Evolutionary conservation across 371 early-diverging fungal species (phyloP).

Genomic region (Apophysomyces elegans): DNA sequence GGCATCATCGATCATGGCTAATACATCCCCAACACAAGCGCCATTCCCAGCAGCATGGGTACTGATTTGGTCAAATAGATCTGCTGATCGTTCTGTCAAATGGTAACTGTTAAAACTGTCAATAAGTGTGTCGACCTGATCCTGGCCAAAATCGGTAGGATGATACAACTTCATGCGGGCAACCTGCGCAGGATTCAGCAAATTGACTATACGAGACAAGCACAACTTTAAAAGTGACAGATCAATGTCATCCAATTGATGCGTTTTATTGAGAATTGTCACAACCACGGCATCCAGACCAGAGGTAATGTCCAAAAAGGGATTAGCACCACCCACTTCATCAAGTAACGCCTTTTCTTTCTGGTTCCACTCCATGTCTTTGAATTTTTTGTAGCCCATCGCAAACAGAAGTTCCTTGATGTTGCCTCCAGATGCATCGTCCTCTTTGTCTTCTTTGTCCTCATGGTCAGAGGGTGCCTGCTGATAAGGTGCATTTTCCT

Average conservation of each 20-base stretch:
- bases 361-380: not conserved
- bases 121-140: constrained; percentile 2
- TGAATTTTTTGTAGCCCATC: constrained; percentile 5
- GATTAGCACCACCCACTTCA: not conserved
- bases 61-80: not conserved
- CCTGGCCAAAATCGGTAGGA: constrained; percentile 4
- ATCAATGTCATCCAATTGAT: constrained; percentile 8
- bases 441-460: not conserved
- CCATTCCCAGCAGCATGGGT: not conserved
- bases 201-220: constrained; percentile 3
- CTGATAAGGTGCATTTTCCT: too few species aligned
- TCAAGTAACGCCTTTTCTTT: constrained; percentile 8
- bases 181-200: constrained; percentile 1
- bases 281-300: not conserved
- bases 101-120: constrained; percentile 3
- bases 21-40: constrained; percentile 6
- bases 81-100: constrained; percentile 1
- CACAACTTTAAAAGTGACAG: constrained; percentile 2
- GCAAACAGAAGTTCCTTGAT: constrained; percentile 4
- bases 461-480: not conserved
- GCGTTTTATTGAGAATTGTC: not conserved
- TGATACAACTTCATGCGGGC: constrained; percentile 2
- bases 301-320: not conserved
- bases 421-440: constrained; percentile 3
- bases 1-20: constrained; percentile 6